Evolutionary conservation across 768 basidiomycete genomes (phyloP), one percentile per base, ranked within the genome.

Genomic region (Pleurotus salmoneostramineus): DNA sequence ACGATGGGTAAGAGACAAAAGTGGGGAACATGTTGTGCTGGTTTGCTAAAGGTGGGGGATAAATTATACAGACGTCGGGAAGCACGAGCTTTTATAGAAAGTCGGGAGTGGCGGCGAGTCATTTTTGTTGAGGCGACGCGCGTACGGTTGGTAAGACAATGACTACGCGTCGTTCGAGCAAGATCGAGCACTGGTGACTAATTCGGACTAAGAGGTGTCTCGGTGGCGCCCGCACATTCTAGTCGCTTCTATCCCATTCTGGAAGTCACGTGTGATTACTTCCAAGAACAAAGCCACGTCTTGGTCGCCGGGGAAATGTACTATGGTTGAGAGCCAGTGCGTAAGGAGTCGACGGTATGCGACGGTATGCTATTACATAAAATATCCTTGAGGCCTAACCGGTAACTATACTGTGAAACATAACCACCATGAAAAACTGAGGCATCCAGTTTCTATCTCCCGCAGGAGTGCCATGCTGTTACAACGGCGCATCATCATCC

Each of bases 401-500:
- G n/a, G n/a, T n/a, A n/a, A n/a, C n/a, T n/a, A n/a, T n/a, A n/a
- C n/a, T n/a, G n/a, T n/a, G n/a, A n/a, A n/a, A n/a, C n/a, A n/a
- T n/a, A n/a, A n/a, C n/a, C n/a, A n/a, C n/a, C n/a, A n/a, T n/a
- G n/a, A n/a, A n/a, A n/a, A n/a, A n/a, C n/a, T n/a, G n/a, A n/a
- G n/a, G n/a, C n/a, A n/a, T n/a, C n/a, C n/a, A n/a, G n/a, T n/a
- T n/a, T n/a, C n/a, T n/a, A n/a, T n/a, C n/a, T n/a, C n/a, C n/a
- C n/a, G n/a, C n/a, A n/a, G n/a, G n/a, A n/a, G n/a, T n/a, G n/a
- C n/a, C n/a, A n/a, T n/a, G n/a, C n/a, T n/a, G n/a, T n/a, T n/a
- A n/a, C n/a, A n/a, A n/a, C n/a, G n/a, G n/a, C n/a, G 44, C 36
- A 32, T 58, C 45, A 61, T 60, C 63, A 52, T 57, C 64, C 31